Conservation (phyloP, 2,329 filamentous ascomycete genomes). For the Diaporthe australafricana region DNA sequence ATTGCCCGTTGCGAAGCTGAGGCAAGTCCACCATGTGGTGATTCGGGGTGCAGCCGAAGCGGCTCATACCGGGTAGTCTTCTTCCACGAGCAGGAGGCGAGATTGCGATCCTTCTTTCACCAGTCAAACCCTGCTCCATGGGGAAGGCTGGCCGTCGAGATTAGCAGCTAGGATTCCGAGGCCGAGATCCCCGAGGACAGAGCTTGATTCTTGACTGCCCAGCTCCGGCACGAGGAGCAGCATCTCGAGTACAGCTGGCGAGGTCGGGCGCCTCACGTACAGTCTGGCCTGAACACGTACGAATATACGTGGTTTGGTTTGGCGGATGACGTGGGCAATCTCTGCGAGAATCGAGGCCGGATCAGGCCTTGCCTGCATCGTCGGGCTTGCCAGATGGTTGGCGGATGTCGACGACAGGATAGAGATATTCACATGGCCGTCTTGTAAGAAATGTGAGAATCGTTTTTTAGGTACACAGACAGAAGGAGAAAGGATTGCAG, state of each 20-base stretch:
- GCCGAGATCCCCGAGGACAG: conserved; percentile 23
- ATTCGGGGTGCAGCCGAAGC: conserved; percentile 13
- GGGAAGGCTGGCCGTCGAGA: not conserved
- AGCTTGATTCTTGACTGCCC: not conserved
- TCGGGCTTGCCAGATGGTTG: not conserved
- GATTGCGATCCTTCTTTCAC: not conserved
- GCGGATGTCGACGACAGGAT: not conserved
- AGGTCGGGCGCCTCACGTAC: not conserved
- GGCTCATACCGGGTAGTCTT: conserved; percentile 1
- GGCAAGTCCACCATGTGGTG: conserved; percentile 1
- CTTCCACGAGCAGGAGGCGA: conserved; percentile 7
- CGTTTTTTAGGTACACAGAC: not conserved
- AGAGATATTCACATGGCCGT: not conserved
- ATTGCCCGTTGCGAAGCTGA: not conserved
- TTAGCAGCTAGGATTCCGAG: not conserved
- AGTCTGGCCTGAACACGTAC: not conserved
- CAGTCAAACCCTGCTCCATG: not conserved
- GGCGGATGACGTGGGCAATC: conserved; percentile 10
- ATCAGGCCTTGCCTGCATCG: not conserved
- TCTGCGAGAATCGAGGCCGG: not conserved
- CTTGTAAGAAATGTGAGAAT: not conserved
- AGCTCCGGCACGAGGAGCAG: not conserved
- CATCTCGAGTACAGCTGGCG: not conserved
- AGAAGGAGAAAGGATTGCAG: not conserved
- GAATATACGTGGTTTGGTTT: not conserved